phyloP scores from a whole-genome alignment of 1,284 basidiomycete genomes.

The Cutaneotrichosporon cutaneum region DNA sequence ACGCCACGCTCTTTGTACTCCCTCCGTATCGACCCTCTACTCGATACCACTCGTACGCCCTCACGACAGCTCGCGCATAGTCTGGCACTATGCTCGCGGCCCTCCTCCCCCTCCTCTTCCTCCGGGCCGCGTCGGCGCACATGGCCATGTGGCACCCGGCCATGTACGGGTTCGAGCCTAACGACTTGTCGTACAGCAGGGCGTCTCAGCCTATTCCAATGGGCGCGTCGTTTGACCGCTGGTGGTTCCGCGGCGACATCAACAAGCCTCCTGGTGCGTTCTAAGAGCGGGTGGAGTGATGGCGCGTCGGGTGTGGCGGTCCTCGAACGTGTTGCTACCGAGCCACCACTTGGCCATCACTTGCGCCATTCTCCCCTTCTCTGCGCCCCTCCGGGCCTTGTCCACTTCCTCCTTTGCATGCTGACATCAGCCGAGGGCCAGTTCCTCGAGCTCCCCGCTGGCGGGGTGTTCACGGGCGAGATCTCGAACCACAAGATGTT shows the following conservation, averaged over 20 bases:
- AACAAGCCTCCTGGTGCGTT: conserved; percentile 3
- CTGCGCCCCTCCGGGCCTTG: no score
- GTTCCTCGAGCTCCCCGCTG: conserved; percentile 14
- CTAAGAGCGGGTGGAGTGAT: neutral
- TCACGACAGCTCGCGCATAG: neutral
- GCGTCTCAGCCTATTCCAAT: neutral
- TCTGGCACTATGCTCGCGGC: conserved; percentile 14
- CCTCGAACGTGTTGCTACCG: neutral
- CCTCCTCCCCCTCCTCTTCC: conserved; percentile 5
- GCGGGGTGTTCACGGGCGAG: conserved; percentile 37
- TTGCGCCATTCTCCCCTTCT: no score
- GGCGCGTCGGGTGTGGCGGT: no score
- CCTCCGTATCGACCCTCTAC: no score
- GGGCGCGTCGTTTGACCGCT: neutral
- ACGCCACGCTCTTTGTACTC: no score
- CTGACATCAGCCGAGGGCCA: conserved; percentile 12
- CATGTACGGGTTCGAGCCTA: conserved; percentile 10
- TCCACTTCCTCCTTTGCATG: no score
- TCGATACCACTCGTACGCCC: neutral
- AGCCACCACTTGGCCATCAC: no score
- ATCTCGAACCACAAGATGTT: conserved; percentile 41
- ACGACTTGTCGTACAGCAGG: neutral
- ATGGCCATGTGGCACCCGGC: conserved; percentile 20
- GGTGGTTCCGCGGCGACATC: conserved; percentile 7
- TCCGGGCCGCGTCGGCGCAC: conserved; percentile 13